phyloP scores from a whole-genome alignment of 2,329 filamentous ascomycete genomes.

The Diaporthe ilicicola region DNA sequence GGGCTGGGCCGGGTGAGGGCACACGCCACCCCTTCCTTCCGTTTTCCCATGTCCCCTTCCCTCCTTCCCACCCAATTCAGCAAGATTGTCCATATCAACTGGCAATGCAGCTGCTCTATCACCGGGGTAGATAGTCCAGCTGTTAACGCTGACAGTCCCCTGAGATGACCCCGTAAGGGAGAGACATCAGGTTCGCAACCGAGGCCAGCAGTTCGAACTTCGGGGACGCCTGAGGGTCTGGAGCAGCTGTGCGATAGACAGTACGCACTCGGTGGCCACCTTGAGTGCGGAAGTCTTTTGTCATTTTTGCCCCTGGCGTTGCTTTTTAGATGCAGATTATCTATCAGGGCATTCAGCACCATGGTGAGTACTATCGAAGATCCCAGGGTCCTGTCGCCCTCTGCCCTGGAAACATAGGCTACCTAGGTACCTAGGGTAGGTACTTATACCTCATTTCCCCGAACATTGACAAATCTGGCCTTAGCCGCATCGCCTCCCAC shows the following conservation, averaged over 20 bases:
- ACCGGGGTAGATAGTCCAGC: not conserved
- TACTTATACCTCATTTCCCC: conserved; percentile 29
- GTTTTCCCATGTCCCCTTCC: not conserved
- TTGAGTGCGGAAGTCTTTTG: conserved; percentile 2
- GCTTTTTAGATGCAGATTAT: not conserved
- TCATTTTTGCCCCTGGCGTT: not conserved
- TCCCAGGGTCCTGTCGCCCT: too few species aligned
- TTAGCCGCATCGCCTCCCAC: conserved; percentile 23
- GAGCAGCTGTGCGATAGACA: not conserved
- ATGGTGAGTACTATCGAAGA: too few species aligned
- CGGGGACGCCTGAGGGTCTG: not conserved
- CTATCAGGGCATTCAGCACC: not conserved
- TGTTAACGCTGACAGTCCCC: not conserved
- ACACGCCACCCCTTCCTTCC: not conserved
- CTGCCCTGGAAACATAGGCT: too few species aligned
- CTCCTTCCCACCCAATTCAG: not conserved
- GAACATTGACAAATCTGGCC: conserved; percentile 35
- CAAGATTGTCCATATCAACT: not conserved
- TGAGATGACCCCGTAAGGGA: too few species aligned
- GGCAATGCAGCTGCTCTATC: not conserved
- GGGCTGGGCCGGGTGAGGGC: too few species aligned
- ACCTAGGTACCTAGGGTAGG: too few species aligned
- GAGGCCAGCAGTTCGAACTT: not conserved
- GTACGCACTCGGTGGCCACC: not conserved
- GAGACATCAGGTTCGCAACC: not conserved